A percentile compares a stretch with the other conserved stretches of the same genome.
These are phyloP conservation scores for Singerocomus rubriflavus DNA, from an alignment of 1,284 basidiomycete genomes.

Conservation along the genomic window DNA sequence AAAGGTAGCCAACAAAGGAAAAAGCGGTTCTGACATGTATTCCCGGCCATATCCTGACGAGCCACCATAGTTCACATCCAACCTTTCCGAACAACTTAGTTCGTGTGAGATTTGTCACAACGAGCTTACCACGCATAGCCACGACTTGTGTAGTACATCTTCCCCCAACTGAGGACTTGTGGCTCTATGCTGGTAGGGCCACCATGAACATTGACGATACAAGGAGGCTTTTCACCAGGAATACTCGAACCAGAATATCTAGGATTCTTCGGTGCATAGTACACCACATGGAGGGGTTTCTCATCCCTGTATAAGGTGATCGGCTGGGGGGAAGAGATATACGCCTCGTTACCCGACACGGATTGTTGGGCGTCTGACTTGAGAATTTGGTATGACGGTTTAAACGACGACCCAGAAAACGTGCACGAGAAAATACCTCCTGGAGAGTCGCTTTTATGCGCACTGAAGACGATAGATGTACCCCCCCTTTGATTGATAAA, in stretches of 20 bases:
- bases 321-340: slow-evolving; percentile 27
- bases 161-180: slow-evolving; percentile 28
- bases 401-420: slow-evolving; percentile 20
- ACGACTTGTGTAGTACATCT: slow-evolving; percentile 33
- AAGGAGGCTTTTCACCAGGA: slow-evolving; percentile 28
- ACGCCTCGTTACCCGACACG: slow-evolving; percentile 17
- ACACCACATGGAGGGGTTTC: slow-evolving; percentile 29
- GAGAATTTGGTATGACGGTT: slow-evolving; percentile 24
- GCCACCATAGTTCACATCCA: slow-evolving; percentile 33
- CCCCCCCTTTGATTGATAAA: slow-evolving; percentile 40
- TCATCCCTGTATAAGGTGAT: slow-evolving; percentile 24
- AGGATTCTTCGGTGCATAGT: slow-evolving; percentile 31
- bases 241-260: slow-evolving; percentile 28
- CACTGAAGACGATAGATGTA: slow-evolving; percentile 25
- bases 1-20: not conserved
- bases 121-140: slow-evolving; percentile 33
- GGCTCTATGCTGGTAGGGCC: slow-evolving; percentile 27
- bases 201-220: slow-evolving; percentile 29
- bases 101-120: not conserved
- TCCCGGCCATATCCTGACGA: slow-evolving; percentile 33
- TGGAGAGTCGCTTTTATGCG: slow-evolving; percentile 23
- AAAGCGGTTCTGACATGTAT: slow-evolving; percentile 23
- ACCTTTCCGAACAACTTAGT: slow-evolving; percentile 17
- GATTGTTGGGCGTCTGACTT: slow-evolving; percentile 17
- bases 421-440: slow-evolving; percentile 27